phyloP scores from a whole-genome alignment of 148 eudicot genomes.

The Mesembryanthemum crystallinum region DNA sequence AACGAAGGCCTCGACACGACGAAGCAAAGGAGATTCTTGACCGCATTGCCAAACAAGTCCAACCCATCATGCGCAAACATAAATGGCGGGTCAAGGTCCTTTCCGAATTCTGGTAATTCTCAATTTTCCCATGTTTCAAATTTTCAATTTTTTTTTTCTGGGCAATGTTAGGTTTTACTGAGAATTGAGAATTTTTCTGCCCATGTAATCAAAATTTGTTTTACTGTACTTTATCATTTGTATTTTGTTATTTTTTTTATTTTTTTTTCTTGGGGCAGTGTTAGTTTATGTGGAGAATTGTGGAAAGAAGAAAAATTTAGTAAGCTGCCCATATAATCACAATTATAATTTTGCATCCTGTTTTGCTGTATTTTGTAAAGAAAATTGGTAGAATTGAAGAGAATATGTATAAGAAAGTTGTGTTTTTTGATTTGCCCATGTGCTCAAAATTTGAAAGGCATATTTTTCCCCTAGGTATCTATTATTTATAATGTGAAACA shows the following conservation, averaged over 20 bases:
- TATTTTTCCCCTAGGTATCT: not conserved
- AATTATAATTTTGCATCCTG: too few relatives aligned
- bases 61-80: conserved; percentile 86
- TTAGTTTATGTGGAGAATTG: too few relatives aligned
- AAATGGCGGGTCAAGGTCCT: conserved; percentile 90
- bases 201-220: not conserved
- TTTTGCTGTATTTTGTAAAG: not conserved
- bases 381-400: not conserved
- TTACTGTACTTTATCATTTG: not conserved
- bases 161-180: too few relatives aligned
- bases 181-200: too few relatives aligned
- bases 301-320: too few relatives aligned
- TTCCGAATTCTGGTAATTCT: conserved; percentile 69
- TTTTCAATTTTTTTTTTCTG: not conserved
- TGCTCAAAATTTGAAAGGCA: not conserved
- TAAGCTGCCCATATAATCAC: too few relatives aligned
- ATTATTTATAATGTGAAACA: not conserved
- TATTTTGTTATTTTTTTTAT: too few relatives aligned
- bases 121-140: not conserved
- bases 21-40: conserved; percentile 68
- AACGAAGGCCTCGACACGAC: conserved; percentile 54
- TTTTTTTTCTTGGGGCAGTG: not conserved
- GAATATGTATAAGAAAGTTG: not conserved
- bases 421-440: not conserved
- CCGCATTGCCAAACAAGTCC: conserved; percentile 75